These are phyloP conservation scores for Capsicum baccatum DNA, from an alignment of 257 asterid species.

Conservation along the genomic window DNA sequence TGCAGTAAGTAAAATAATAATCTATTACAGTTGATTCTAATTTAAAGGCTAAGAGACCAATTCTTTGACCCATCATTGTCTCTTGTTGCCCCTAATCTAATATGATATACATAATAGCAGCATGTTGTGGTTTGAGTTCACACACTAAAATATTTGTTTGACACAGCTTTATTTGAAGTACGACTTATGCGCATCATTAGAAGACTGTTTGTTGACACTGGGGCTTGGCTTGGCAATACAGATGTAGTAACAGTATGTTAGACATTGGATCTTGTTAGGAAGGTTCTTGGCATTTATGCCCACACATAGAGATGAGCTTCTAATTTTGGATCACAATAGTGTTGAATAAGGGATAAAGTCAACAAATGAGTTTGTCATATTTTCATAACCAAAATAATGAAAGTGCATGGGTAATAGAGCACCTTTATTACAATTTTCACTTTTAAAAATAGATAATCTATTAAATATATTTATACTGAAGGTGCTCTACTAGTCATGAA, in stretches of 20 bases:
- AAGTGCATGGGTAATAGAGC: no score
- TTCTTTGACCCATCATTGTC: background rate
- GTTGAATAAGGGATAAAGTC: no score
- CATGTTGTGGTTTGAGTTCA: background rate
- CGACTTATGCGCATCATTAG: background rate
- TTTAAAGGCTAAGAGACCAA: background rate
- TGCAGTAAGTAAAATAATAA: constrained; percentile 20
- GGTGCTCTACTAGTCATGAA: no score
- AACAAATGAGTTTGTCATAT: no score
- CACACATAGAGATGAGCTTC: background rate
- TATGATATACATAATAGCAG: background rate
- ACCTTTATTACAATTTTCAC: no score
- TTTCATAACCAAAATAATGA: no score
- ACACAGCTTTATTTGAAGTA: background rate
- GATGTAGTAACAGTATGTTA: background rate
- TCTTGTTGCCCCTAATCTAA: background rate
- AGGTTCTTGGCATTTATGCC: constrained; percentile 26
- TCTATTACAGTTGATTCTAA: background rate
- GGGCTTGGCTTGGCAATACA: constrained; percentile 16
- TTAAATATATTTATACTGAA: no score
- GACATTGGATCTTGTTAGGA: background rate
- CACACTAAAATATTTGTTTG: background rate
- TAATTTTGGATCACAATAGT: no score
- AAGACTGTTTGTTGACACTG: background rate
- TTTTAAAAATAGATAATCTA: no score